These are phyloP conservation scores for Penicillium digitatum DNA, from an alignment of 2,329 filamentous ascomycete species.

Conservation along the genomic window DNA sequence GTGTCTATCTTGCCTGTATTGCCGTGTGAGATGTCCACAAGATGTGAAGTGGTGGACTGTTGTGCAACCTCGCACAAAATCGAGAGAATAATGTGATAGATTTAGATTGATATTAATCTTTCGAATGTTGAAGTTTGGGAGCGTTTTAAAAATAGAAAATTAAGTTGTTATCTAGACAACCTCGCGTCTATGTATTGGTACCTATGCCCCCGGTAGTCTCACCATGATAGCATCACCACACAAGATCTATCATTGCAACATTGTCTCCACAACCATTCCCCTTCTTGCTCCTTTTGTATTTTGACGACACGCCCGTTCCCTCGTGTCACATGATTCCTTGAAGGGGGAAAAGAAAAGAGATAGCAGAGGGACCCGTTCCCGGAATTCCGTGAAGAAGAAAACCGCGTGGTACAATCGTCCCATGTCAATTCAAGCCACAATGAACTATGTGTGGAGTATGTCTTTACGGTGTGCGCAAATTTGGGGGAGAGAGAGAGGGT, in stretches of 20 bases:
- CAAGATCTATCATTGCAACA: not conserved
- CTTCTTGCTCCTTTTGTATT: not conserved
- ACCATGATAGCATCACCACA: not conserved
- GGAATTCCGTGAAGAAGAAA: not conserved
- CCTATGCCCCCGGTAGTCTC: no score
- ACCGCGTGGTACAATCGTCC: not conserved
- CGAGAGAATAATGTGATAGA: not conserved
- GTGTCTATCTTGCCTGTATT: not conserved
- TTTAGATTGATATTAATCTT: not conserved
- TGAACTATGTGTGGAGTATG: not conserved
- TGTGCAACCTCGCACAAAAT: not conserved
- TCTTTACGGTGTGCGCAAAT: not conserved
- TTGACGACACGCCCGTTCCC: not conserved
- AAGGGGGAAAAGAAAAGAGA: not conserved
- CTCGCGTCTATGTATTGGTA: not conserved
- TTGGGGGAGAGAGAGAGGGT: not conserved
- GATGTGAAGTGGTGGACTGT: not conserved
- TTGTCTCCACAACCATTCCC: not conserved
- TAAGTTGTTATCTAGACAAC: not conserved
- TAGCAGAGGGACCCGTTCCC: not conserved
- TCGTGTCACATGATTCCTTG: not conserved
- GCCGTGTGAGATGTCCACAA: not conserved
- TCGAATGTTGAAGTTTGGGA: not conserved
- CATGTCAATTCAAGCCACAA: not conserved
- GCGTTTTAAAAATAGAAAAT: not conserved